Percentiles rank a stretch among this genome's conserved stretches.
Evolutionary conservation across 345 rosid genomes (phyloP).

Genomic region (Iberis pinnata): DNA sequence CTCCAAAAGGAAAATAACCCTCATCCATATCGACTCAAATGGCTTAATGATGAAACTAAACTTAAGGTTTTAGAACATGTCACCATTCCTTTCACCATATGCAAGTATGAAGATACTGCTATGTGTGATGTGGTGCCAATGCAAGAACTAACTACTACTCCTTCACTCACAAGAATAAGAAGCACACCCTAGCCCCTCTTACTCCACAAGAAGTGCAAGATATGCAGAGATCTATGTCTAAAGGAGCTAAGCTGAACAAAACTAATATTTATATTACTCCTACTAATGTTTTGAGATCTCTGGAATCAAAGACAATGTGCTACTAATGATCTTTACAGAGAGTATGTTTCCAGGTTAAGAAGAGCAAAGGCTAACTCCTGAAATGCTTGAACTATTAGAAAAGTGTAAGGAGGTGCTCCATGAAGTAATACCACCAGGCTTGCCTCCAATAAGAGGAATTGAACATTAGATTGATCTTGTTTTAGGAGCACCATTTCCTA

Average conservation of each 20-base stretch:
- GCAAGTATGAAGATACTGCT: background rate
- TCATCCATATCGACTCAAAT: background rate
- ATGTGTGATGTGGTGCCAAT: background rate
- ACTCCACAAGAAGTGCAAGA: background rate
- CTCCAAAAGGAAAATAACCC: background rate
- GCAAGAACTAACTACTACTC: background rate
- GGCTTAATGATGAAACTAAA: background rate
- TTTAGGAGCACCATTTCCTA: too few relatives aligned
- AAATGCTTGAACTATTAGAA: too few relatives aligned
- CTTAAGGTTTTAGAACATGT: background rate
- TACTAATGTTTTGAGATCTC: background rate
- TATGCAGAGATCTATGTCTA: background rate
- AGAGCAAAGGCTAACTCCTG: too few relatives aligned
- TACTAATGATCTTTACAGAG: too few relatives aligned
- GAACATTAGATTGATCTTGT: too few relatives aligned
- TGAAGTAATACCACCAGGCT: too few relatives aligned
- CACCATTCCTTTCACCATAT: background rate
- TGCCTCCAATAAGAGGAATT: too few relatives aligned
- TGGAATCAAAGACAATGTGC: too few relatives aligned
- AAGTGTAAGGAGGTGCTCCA: too few relatives aligned
- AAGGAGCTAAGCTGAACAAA: background rate
- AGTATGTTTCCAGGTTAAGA: too few relatives aligned
- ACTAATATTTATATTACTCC: background rate
- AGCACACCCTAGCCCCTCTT: background rate
- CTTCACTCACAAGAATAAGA: background rate